A percentile compares a stretch with the other conserved stretches of the same genome.
Conservation (phyloP, 768 basidiomycete genomes). For the Podaxis rugospora region DNA sequence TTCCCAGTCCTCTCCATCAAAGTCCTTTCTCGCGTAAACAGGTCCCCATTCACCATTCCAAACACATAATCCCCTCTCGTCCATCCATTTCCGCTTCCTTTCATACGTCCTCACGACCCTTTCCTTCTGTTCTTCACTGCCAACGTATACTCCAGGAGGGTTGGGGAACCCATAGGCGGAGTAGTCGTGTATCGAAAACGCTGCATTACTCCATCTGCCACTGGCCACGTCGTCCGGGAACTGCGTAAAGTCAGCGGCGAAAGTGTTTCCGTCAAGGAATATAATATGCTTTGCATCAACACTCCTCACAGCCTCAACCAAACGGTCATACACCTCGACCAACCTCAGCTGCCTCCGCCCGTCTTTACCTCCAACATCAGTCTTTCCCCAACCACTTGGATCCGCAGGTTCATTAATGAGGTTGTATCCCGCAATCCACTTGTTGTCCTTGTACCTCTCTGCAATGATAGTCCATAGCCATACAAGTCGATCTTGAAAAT, state of each 20-base stretch:
- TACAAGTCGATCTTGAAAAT: slow-evolving; percentile 74
- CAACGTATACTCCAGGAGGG: slow-evolving; percentile 53
- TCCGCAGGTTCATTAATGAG: slow-evolving; percentile 81
- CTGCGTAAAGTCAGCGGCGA: slow-evolving; percentile 70
- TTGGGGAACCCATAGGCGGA: slow-evolving; percentile 67
- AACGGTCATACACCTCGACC: slow-evolving; percentile 60
- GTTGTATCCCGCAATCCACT: slow-evolving; percentile 85
- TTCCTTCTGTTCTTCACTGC: slow-evolving; percentile 46
- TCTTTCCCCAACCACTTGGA: slow-evolving; percentile 24
- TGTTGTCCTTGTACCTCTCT: slow-evolving; percentile 64
- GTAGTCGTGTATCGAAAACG: slow-evolving; percentile 79
- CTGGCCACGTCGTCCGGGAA: slow-evolving; percentile 53
- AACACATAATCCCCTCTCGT: slow-evolving; percentile 57
- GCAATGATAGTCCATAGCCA: slow-evolving; percentile 79
- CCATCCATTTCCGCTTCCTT: slow-evolving; percentile 75
- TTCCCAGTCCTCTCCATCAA: slow-evolving; percentile 61
- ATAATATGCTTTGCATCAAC: slow-evolving; percentile 68
- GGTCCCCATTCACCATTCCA: slow-evolving; percentile 87
- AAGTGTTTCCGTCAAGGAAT: slow-evolving; percentile 83
- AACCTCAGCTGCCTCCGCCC: slow-evolving; percentile 47
- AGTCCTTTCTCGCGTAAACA: slow-evolving; percentile 64
- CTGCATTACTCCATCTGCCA: slow-evolving; percentile 61
- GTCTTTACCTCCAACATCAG: neutral
- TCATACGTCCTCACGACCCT: slow-evolving; percentile 53
- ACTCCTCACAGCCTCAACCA: slow-evolving; percentile 64